Percentiles rank a stretch among this genome's conserved stretches.
phyloP scores from a whole-genome alignment of 2,329 filamentous ascomycete species.

The Dendryphion nanum region DNA sequence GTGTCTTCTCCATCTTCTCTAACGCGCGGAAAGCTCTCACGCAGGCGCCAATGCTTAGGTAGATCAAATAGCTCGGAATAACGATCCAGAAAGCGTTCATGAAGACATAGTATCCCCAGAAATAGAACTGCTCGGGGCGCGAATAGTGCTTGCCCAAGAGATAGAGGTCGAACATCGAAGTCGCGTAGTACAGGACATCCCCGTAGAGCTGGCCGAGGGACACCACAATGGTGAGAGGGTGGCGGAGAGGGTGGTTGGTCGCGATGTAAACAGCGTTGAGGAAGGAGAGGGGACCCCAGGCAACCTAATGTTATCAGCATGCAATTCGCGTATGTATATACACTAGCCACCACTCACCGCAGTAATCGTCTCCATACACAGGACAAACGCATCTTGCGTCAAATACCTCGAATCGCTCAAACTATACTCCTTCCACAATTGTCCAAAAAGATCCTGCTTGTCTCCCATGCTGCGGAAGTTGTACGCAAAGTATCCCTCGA shows the following conservation, averaged over 20 bases:
- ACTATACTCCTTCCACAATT: slow-evolving; percentile 92
- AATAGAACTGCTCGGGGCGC: slow-evolving; percentile 62
- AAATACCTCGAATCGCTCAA: slow-evolving; percentile 85
- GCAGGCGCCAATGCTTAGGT: slow-evolving; percentile 31
- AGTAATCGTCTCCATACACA: slow-evolving; percentile 85
- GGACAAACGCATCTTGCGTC: slow-evolving; percentile 72
- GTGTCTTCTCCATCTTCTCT: slow-evolving; percentile 32
- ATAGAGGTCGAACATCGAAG: slow-evolving; percentile 60
- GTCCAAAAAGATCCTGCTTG: slow-evolving; percentile 71
- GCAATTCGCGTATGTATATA: too few relatives aligned
- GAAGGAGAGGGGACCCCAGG: slow-evolving; percentile 63
- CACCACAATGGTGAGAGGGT: slow-evolving; percentile 60
- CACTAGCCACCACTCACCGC: slow-evolving; percentile 64
- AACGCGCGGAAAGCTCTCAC: slow-evolving; percentile 35
- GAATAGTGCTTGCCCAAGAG: slow-evolving; percentile 55
- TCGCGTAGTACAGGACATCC: slow-evolving; percentile 63
- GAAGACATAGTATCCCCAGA: slow-evolving; percentile 64
- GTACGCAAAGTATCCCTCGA: slow-evolving; percentile 80
- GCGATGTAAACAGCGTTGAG: slow-evolving; percentile 56
- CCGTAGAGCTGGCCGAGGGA: slow-evolving; percentile 65
- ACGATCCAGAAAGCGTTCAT: slow-evolving; percentile 69
- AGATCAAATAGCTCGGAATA: slow-evolving; percentile 48
- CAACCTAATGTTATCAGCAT: slow-evolving; percentile 40
- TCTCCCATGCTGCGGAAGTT: slow-evolving; percentile 66
- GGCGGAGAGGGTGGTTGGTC: slow-evolving; percentile 54